A percentile compares a stretch with the other conserved stretches of the same genome.
Conservation (phyloP, 257 asterid genomes). For the Primulina tabacum region DNA sequence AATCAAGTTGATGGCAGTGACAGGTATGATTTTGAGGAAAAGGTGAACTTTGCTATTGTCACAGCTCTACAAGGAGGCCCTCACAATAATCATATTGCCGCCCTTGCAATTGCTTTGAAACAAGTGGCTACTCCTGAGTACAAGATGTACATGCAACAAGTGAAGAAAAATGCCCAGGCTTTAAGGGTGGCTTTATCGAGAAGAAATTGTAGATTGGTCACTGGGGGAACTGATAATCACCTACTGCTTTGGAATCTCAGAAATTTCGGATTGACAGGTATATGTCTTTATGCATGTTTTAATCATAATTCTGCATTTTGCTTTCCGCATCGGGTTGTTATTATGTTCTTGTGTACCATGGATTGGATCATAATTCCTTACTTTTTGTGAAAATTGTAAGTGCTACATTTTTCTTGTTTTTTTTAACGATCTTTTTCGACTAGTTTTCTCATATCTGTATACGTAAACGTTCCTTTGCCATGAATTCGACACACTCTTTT, state of each 20-base stretch:
- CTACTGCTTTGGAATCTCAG: conserved; percentile 91
- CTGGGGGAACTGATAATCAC: conserved; percentile 93
- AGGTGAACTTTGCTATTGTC: conserved; percentile 87
- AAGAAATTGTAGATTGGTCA: conserved; percentile 67
- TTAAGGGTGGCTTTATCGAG: conserved; percentile 58
- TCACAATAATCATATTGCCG: conserved; percentile 91
- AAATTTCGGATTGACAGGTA: conserved; percentile 74
- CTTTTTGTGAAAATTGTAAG: too few relatives aligned
- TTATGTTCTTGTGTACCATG: background rate
- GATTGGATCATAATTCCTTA: background rate
- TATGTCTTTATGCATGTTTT: background rate
- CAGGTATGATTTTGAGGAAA: conserved; percentile 87
- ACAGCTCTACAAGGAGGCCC: conserved; percentile 97
- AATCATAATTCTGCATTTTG: background rate
- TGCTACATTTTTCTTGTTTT: too few relatives aligned
- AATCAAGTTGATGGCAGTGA: conserved; percentile 70
- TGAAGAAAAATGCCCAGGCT: conserved; percentile 82
- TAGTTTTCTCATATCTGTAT: too few relatives aligned
- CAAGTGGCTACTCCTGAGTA: conserved; percentile 91
- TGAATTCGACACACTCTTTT: background rate
- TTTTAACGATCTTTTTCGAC: background rate
- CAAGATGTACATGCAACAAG: conserved; percentile 80
- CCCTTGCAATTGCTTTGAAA: conserved; percentile 84
- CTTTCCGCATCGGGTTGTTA: too few relatives aligned
- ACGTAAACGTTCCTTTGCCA: background rate